Base-by-base conservation (phyloP, 176 grass and related monocot species). In the Avena atlantica region DNA sequence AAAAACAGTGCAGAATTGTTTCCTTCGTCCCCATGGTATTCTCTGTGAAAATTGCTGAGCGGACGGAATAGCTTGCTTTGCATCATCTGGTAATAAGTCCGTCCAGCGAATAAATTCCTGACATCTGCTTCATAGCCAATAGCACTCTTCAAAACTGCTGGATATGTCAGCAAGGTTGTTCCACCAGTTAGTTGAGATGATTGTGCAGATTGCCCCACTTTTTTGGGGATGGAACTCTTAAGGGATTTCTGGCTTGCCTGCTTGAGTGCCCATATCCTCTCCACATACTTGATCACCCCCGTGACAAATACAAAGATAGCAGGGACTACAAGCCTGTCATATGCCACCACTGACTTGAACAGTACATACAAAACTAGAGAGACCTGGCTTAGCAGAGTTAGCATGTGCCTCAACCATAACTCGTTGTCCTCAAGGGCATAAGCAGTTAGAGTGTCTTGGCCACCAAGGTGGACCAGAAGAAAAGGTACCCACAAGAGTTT, bases 371-470 rank as follows among this genome's bases (percentile, higher is more conserved):
- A 1, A 53, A 49, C 74, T 29, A 76, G 13, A 12, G 21, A 51
- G 6, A 55, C 49, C 17, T 76, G 49, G 14, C 29, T 12, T 24
- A 55, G 12, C 12, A 76, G 21, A 19, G 25, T 76, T 3, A 76
- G 45, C 74, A 76, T 53, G 49, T 76, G 74, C 48, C 74, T 76
- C 15, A 29, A 31, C 74, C 74, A 55, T 16, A 76, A 5, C 12
- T 50, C 47, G 19, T 76, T 76, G 24, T 76, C 49, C 20, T 76
- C 74, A 0, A 76, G 29, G 47, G 74, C 17, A 76, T 55, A 76
- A 16, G 74, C 49, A 31, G 74, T 76, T 3, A 76, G 12, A 55
- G 74, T 76, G 47, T 76, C 74, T 11, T 76, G 74, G 5, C 74
- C 74, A 2, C 49, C 74, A 16, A 76, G 49, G 47, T 76, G 74